Evolutionary conservation across 2,329 filamentous ascomycete genomes (phyloP).

Genomic region (Hysterium pulicare): DNA sequence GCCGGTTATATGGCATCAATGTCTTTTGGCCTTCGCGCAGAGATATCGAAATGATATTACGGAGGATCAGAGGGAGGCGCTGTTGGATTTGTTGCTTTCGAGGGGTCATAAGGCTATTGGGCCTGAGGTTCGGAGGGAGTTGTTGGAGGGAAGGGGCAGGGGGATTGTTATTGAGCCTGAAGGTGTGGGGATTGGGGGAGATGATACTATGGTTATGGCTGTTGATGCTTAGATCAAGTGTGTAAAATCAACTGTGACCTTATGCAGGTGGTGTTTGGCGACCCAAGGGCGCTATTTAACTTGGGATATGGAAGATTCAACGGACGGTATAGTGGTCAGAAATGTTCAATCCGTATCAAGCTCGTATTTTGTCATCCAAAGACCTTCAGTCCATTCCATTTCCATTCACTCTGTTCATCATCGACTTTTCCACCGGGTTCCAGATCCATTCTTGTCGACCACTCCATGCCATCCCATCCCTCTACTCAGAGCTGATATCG

Average conservation of each 20-base stretch:
- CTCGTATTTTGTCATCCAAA: too few relatives aligned
- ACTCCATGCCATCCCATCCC: neutral
- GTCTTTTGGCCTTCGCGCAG: constrained; percentile 85
- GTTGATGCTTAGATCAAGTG: neutral
- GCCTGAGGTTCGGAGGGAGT: constrained; percentile 83
- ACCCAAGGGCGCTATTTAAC: too few relatives aligned
- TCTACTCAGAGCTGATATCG: neutral
- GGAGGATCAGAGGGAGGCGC: constrained; percentile 86
- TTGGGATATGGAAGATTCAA: too few relatives aligned
- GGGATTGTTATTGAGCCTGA: constrained; percentile 66
- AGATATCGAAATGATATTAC: constrained; percentile 95
- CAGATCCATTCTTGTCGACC: too few relatives aligned
- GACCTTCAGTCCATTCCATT: too few relatives aligned
- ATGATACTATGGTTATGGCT: constrained; percentile 83
- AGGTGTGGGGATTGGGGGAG: constrained; percentile 62
- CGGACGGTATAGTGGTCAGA: too few relatives aligned
- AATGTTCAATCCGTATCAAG: too few relatives aligned
- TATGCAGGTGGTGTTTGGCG: too few relatives aligned
- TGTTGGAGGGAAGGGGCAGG: constrained; percentile 82
- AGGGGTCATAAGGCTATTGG: constrained; percentile 86
- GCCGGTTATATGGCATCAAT: constrained; percentile 96
- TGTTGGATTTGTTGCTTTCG: constrained; percentile 80
- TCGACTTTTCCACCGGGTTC: neutral
- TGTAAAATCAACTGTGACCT: too few relatives aligned
- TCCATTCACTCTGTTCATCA: too few relatives aligned